A percentile compares a stretch with the other conserved stretches of the same genome.
Evolutionary conservation across 257 asterid genomes (phyloP).

Genomic region (Mentha longifolia): DNA sequence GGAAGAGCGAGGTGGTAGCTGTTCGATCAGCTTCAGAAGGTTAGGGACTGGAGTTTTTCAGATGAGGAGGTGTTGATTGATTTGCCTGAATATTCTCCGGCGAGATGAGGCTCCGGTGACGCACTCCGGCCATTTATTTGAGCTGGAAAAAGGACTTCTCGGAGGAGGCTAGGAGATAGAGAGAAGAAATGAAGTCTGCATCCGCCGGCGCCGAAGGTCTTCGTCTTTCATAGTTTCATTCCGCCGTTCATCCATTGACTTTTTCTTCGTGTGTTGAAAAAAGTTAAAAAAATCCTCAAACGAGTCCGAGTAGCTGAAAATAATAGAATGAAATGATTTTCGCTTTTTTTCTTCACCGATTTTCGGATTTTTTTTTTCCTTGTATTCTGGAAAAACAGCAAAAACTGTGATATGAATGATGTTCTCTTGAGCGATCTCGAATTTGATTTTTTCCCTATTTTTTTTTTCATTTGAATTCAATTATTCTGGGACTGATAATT

Average conservation of each 20-base stretch:
- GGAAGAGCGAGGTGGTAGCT: conserved; percentile 26
- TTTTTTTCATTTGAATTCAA: too few relatives aligned
- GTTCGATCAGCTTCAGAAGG: conserved; percentile 34
- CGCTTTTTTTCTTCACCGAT: neutral
- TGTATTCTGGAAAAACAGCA: too few relatives aligned
- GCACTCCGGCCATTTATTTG: conserved; percentile 22
- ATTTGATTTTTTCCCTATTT: neutral
- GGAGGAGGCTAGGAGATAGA: neutral
- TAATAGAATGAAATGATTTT: too few relatives aligned
- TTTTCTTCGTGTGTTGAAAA: neutral
- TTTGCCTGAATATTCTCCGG: conserved; percentile 25
- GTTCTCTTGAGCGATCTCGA: neutral
- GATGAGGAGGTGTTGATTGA: conserved; percentile 10
- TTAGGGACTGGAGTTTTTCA: conserved; percentile 17
- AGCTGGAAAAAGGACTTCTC: conserved; percentile 31
- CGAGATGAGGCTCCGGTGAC: conserved; percentile 55
- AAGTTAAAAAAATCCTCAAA: too few relatives aligned
- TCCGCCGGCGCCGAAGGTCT: conserved; percentile 65
- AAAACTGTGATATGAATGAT: too few relatives aligned
- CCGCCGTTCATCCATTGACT: neutral
- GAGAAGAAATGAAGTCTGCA: conserved; percentile 59
- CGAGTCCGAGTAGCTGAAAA: too few relatives aligned
- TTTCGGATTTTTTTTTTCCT: neutral
- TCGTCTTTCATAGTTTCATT: neutral
- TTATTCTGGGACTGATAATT: neutral